Conservation (phyloP, 2,329 filamentous ascomycete genomes). For the Rutstroemia sydowiana region DNA sequence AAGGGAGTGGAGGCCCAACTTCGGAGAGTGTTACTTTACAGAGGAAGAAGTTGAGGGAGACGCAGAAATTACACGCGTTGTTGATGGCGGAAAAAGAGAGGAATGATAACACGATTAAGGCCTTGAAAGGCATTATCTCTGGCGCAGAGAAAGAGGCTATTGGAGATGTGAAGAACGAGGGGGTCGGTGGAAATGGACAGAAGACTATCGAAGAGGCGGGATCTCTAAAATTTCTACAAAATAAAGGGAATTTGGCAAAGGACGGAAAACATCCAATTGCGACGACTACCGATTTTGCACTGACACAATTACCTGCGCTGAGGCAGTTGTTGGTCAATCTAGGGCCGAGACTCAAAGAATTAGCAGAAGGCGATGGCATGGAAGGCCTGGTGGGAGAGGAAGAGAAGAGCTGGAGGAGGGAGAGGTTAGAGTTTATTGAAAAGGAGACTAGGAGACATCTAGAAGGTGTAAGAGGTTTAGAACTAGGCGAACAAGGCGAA, state of each 20-base stretch:
- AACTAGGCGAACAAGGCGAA: conserved; percentile 53
- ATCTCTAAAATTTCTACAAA: conserved; percentile 49
- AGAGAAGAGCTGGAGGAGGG: conserved; percentile 55
- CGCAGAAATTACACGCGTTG: conserved; percentile 63
- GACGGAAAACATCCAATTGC: conserved; percentile 51
- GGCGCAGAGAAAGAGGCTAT: conserved; percentile 7
- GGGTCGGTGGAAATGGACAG: not conserved
- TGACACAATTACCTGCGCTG: conserved; percentile 76
- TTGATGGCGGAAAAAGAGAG: conserved; percentile 62
- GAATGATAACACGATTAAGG: conserved; percentile 63
- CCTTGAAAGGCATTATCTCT: conserved; percentile 53
- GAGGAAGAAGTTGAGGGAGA: conserved; percentile 68
- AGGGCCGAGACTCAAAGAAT: conserved; percentile 51
- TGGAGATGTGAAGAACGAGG: conserved; percentile 16
- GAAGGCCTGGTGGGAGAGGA: conserved; percentile 30
- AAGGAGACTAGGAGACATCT: conserved; percentile 69
- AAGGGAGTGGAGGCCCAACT: conserved; percentile 38
- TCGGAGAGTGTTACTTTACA: conserved; percentile 63
- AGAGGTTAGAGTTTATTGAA: conserved; percentile 79
- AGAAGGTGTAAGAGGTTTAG: conserved; percentile 60
- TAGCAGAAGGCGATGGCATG: conserved; percentile 35
- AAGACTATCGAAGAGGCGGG: not conserved
- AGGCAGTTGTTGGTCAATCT: conserved; percentile 62
- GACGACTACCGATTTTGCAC: conserved; percentile 69
- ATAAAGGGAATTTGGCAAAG: conserved; percentile 43